These are phyloP conservation scores for Irpex rosettiformis DNA, from an alignment of 1,284 basidiomycete species.

Conservation along the genomic window DNA sequence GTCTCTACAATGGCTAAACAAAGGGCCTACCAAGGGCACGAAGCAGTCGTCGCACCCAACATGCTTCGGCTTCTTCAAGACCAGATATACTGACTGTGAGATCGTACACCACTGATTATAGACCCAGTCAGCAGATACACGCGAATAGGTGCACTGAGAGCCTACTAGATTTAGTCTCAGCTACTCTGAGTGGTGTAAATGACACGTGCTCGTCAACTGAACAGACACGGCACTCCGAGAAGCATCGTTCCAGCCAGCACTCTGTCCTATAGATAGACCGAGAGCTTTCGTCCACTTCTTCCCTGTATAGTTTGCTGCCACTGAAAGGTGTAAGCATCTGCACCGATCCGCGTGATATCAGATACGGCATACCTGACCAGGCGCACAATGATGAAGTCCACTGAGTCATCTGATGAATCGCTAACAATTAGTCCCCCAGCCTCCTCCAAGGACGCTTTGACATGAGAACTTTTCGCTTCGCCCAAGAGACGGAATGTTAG, in stretches of 20 bases:
- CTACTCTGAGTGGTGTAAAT: constrained; percentile 56
- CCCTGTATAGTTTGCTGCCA: constrained; percentile 57
- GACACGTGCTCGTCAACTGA: constrained; percentile 54
- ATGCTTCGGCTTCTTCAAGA: constrained; percentile 59
- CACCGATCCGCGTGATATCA: background rate
- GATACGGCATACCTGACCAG: constrained; percentile 56
- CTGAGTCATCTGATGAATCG: constrained; percentile 45
- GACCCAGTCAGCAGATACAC: background rate
- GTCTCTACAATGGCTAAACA: background rate
- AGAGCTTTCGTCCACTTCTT: constrained; percentile 42
- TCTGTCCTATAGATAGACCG: constrained; percentile 68
- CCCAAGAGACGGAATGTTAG: constrained; percentile 55
- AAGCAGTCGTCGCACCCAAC: constrained; percentile 57
- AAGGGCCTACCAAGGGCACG: constrained; percentile 53
- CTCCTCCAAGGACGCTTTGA: constrained; percentile 54
- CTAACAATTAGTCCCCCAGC: constrained; percentile 49
- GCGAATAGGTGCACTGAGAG: too few relatives aligned
- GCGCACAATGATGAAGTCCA: constrained; percentile 65
- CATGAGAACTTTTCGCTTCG: constrained; percentile 54
- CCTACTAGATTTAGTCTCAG: constrained; percentile 48
- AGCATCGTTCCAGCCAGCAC: constrained; percentile 78
- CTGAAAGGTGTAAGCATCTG: constrained; percentile 29
- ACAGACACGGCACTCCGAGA: constrained; percentile 65
- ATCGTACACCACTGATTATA: constrained; percentile 44
- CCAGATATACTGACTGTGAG: constrained; percentile 67